Evolutionary conservation across 192 early-diverging fungal species (phyloP).

Genomic region (Coemansia sp.): DNA sequence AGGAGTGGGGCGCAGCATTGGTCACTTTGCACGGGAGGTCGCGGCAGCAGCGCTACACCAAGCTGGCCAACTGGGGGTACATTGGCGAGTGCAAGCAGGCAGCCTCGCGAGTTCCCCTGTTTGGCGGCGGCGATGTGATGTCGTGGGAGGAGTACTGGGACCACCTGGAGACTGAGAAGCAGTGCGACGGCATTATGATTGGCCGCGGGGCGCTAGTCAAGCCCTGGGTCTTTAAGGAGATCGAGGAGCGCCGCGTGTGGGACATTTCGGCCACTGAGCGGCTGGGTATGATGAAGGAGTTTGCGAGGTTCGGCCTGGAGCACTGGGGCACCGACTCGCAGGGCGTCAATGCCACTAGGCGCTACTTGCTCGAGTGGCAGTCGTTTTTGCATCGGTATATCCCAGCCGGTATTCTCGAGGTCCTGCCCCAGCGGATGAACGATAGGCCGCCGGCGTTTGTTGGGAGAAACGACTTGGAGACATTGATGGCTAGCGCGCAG

Average conservation of each 20-base stretch:
- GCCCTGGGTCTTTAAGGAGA: constrained; percentile 97
- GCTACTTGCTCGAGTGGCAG: constrained; percentile 80
- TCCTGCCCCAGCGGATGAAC: constrained; percentile 88
- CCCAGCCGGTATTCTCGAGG: constrained; percentile 90
- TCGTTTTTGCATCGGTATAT: constrained; percentile 77
- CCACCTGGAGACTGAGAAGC: constrained; percentile 56
- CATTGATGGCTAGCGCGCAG: constrained; percentile 81
- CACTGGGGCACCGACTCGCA: constrained; percentile 90
- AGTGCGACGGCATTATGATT: constrained; percentile 87
- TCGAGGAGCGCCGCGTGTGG: constrained; percentile 79
- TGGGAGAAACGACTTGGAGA: constrained; percentile 91
- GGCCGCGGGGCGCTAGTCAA: constrained; percentile 91
- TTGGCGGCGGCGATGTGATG: constrained; percentile 84
- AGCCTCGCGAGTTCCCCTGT: constrained; percentile 56
- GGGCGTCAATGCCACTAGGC: constrained; percentile 81
- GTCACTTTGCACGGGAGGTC: constrained; percentile 89
- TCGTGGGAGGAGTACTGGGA: constrained; percentile 81
- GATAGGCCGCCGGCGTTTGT: constrained; percentile 81
- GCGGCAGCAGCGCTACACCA: constrained; percentile 88
- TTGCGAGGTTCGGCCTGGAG: constrained; percentile 84
- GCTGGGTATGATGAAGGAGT: constrained; percentile 84
- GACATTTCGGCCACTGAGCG: constrained; percentile 90
- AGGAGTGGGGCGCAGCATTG: constrained; percentile 60
- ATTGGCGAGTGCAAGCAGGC: constrained; percentile 61
- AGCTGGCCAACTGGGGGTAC: constrained; percentile 89